Evolutionary conservation across 2,329 filamentous ascomycete species (phyloP).

Genomic region (Ceratocystis harringtonii): DNA sequence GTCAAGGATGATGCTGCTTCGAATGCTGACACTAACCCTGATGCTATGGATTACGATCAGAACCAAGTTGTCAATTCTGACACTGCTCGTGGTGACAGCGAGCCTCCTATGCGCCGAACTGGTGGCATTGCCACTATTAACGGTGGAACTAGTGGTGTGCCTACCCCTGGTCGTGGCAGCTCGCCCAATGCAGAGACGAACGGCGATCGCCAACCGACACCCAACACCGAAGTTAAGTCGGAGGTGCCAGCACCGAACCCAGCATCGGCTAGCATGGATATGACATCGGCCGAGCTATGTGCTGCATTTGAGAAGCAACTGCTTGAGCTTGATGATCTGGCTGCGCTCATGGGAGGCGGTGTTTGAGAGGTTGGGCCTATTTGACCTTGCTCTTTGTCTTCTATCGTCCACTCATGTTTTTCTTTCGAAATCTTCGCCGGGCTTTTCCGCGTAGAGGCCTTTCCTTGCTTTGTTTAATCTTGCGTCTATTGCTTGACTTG

Average conservation of each 20-base stretch:
- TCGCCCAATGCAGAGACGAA: conserved; percentile 24
- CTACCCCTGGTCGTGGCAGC: conserved; percentile 34
- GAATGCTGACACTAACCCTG: conserved; percentile 39
- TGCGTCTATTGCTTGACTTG: background rate
- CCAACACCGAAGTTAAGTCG: conserved; percentile 9
- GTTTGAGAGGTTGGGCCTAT: conserved; percentile 26
- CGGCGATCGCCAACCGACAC: conserved; percentile 16
- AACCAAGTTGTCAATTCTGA: conserved; percentile 27
- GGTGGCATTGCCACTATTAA: conserved; percentile 45
- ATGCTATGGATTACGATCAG: conserved; percentile 44
- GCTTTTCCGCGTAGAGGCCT: background rate
- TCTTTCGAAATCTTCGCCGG: background rate
- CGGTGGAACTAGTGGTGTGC: conserved; percentile 36
- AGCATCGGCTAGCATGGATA: conserved; percentile 28
- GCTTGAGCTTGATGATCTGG: conserved; percentile 44
- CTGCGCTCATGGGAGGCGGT: conserved; percentile 47
- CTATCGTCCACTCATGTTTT: background rate
- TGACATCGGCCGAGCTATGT: conserved; percentile 44
- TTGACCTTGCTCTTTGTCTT: background rate
- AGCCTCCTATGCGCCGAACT: conserved; percentile 37
- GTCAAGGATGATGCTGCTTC: conserved; percentile 42
- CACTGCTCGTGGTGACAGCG: conserved; percentile 34
- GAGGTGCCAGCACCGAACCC: conserved; percentile 20
- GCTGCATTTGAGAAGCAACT: conserved; percentile 45
- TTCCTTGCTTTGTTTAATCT: background rate